Evolutionary conservation across 1,284 basidiomycete species (phyloP).

Genomic region (Cryptococcus floricola): DNA sequence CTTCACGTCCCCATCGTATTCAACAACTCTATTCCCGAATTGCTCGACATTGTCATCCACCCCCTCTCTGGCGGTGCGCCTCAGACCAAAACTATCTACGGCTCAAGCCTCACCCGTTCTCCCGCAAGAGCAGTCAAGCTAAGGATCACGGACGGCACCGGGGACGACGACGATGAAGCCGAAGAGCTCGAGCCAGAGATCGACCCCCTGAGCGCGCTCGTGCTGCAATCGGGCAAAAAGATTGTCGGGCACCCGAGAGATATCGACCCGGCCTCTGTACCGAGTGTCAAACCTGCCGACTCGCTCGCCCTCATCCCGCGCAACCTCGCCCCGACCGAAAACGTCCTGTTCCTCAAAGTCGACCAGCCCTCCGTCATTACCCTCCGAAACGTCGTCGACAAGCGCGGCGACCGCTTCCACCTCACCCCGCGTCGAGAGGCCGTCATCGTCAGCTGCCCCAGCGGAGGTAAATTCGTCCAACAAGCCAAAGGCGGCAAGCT

Average conservation of each 20-base stretch:
- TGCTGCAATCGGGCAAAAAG: conserved; percentile 10
- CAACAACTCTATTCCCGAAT: conserved; percentile 80
- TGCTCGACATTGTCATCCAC: conserved; percentile 70
- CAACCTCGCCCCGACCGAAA: conserved; percentile 64
- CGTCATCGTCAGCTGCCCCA: conserved; percentile 76
- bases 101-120: conserved; percentile 26
- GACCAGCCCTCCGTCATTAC: conserved; percentile 61
- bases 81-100: conserved; percentile 19
- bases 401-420: conserved; percentile 61
- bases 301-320: conserved; percentile 37
- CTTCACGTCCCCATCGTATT: conserved; percentile 57
- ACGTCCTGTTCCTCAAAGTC: conserved; percentile 66
- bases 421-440: conserved; percentile 62
- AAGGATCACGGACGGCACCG: conserved; percentile 24
- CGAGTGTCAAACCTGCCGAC: conserved; percentile 37
- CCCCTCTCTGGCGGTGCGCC: conserved; percentile 56
- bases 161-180: conserved; percentile 60
- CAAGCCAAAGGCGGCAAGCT: conserved; percentile 20
- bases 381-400: conserved; percentile 68
- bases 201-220: conserved; percentile 30
- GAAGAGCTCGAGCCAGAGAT: conserved; percentile 48
- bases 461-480: conserved; percentile 50
- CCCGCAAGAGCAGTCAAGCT: conserved; percentile 14
- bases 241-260: conserved; percentile 12
- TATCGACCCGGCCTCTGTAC: conserved; percentile 50